Conservation (phyloP, 164 flowering plant species). For the Vitis rotundifolia region DNA sequence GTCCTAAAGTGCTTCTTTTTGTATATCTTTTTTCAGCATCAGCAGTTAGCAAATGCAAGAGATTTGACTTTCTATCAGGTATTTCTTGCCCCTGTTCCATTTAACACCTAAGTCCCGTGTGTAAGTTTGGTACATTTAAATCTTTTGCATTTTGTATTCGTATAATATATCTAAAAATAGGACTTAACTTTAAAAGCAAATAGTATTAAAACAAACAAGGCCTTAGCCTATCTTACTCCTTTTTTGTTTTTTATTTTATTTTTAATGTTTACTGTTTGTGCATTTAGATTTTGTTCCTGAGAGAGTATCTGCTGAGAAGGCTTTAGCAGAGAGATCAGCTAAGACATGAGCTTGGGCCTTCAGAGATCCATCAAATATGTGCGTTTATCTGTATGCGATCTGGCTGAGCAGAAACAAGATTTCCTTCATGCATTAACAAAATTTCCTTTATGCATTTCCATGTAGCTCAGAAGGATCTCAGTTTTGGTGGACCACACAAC, state of each 20-base stretch:
- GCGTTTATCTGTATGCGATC: too few species aligned
- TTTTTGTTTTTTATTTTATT: too few species aligned
- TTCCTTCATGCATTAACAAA: background rate
- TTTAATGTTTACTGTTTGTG: background rate
- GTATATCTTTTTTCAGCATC: constrained; percentile 51
- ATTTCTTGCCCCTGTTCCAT: constrained; percentile 7
- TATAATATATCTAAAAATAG: too few species aligned
- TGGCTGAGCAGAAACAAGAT: too few species aligned
- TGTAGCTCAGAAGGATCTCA: too few species aligned
- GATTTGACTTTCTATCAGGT: constrained; percentile 88
- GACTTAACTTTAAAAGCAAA: too few species aligned
- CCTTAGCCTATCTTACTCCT: too few species aligned
- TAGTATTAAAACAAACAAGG: too few species aligned
- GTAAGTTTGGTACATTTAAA: background rate
- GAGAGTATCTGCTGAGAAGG: constrained; percentile 69
- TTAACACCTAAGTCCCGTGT: background rate
- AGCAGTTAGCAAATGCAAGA: constrained; percentile 51
- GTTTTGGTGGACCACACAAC: too few species aligned
- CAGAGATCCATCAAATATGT: too few species aligned
- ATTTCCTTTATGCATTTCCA: background rate
- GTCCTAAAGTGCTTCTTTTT: constrained; percentile 7
- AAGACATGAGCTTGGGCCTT: constrained; percentile 16
- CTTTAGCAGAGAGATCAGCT: constrained; percentile 39
- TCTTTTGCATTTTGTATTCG: background rate
- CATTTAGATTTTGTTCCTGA: constrained; percentile 74